These are phyloP conservation scores for Rhizopogon vesiculosus DNA, from an alignment of 768 basidiomycete genomes.

Conservation along the genomic window DNA sequence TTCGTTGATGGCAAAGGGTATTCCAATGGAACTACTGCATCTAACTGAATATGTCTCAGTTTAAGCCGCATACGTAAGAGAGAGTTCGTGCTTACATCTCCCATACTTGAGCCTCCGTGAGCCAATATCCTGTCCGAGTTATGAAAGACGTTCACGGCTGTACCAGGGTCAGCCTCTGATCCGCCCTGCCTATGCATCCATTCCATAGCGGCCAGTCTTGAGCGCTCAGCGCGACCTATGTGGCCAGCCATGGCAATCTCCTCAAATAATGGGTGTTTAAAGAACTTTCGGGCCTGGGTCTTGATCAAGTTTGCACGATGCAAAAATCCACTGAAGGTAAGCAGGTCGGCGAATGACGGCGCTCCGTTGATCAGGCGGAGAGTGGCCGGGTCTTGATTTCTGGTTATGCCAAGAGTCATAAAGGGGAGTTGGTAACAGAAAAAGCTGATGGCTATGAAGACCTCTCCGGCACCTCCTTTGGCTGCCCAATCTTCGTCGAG, in stretches of 20 bases:
- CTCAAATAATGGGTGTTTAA: conserved; percentile 42
- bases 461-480: conserved; percentile 39
- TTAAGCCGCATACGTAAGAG: neutral
- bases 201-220: conserved; percentile 12
- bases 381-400: neutral
- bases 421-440: conserved; percentile 41
- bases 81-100: conserved; percentile 17
- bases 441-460: conserved; percentile 38
- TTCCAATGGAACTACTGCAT: conserved; percentile 28
- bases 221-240: conserved; percentile 4
- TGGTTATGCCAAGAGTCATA: conserved; percentile 34
- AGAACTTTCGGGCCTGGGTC: conserved; percentile 27
- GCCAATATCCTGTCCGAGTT: conserved; percentile 8
- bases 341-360: conserved; percentile 37
- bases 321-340: conserved; percentile 44
- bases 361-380: conserved; percentile 7
- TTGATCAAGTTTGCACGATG: conserved; percentile 35
- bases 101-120: conserved; percentile 18
- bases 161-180: neutral
- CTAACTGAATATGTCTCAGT: conserved; percentile 33
- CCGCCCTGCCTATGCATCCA: conserved; percentile 13
- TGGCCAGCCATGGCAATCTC: conserved; percentile 28
- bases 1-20: conserved; percentile 27
- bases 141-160: conserved; percentile 4
- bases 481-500: conserved; percentile 44